These are phyloP conservation scores for Phaeodactylum tricornutum DNA, from an alignment of 108 stramenopile species.

Conservation along the genomic window DNA sequence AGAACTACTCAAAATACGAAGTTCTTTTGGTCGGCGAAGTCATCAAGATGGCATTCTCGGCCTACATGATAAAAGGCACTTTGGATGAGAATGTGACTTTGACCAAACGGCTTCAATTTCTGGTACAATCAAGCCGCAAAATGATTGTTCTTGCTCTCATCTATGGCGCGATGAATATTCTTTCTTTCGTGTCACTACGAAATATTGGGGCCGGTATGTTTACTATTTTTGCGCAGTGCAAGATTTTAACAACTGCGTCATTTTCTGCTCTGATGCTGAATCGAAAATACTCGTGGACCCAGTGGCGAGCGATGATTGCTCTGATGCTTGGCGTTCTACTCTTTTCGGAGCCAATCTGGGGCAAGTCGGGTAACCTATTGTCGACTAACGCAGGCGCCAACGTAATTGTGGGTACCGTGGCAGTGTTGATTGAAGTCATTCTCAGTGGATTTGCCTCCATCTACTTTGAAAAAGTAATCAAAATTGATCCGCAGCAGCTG, in stretches of 20 bases:
- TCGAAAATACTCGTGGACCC: slow-evolving; percentile 67
- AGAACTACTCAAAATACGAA: slow-evolving; percentile 84
- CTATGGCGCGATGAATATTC: slow-evolving; percentile 88
- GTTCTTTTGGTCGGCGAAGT: slow-evolving; percentile 65
- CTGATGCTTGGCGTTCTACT: slow-evolving; percentile 82
- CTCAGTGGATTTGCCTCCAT: slow-evolving; percentile 89
- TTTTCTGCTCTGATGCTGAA: slow-evolving; percentile 73
- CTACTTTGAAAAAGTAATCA: slow-evolving; percentile 92
- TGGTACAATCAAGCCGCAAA: slow-evolving; percentile 60
- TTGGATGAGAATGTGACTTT: slow-evolving; percentile 9
- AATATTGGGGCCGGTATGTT: slow-evolving; percentile 91
- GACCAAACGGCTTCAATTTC: slow-evolving; percentile 30
- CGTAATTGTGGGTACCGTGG: slow-evolving; percentile 58
- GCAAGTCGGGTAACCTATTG: slow-evolving; percentile 16
- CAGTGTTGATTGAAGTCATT: slow-evolving; percentile 84
- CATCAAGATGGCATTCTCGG: slow-evolving; percentile 68
- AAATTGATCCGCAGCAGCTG: slow-evolving; percentile 60
- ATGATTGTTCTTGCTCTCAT: slow-evolving; percentile 83
- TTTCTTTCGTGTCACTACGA: slow-evolving; percentile 76
- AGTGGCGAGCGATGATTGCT: slow-evolving; percentile 85
- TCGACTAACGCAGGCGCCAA: slow-evolving; percentile 25
- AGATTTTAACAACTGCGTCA: slow-evolving; percentile 88
- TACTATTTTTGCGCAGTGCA: slow-evolving; percentile 84
- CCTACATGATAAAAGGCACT: slow-evolving; percentile 36
- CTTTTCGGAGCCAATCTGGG: slow-evolving; percentile 81